A percentile compares a stretch with the other conserved stretches of the same genome.
These are phyloP conservation scores for Volvox reticuliferus DNA, from an alignment of 139 green algal species.

Conservation along the genomic window DNA sequence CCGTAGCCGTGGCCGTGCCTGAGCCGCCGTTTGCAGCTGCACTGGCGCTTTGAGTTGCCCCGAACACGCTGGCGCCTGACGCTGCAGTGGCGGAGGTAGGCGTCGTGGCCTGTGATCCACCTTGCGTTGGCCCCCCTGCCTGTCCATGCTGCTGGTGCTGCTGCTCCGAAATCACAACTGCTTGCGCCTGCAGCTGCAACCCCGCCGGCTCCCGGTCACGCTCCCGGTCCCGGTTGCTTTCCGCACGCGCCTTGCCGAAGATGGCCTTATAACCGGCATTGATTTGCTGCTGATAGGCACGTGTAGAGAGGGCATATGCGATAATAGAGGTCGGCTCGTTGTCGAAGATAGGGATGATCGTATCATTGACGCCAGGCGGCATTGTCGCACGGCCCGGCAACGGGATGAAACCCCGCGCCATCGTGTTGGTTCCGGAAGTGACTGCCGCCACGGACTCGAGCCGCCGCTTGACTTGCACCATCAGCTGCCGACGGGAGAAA, in stretches of 20 bases:
- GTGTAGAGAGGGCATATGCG: constrained; percentile 82
- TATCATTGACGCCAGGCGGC: constrained; percentile 65
- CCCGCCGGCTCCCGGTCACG: not conserved
- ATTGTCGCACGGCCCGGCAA: constrained; percentile 74
- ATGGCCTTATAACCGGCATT: constrained; percentile 56
- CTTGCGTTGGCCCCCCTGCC: not conserved
- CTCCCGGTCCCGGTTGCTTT: not conserved
- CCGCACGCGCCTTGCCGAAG: constrained; percentile 5
- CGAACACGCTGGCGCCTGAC: not conserved
- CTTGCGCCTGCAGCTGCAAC: not conserved
- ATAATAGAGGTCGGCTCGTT: constrained; percentile 87
- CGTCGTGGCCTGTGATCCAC: not conserved
- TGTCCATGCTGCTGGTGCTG: not conserved
- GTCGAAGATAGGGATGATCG: constrained; percentile 70
- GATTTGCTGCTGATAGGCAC: constrained; percentile 75
- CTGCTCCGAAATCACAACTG: not conserved
- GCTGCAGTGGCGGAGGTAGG: not conserved
- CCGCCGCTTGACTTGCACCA: not conserved
- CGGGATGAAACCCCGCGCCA: constrained; percentile 54
- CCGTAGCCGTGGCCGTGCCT: too few species aligned
- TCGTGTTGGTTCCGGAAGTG: not conserved
- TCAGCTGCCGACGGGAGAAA: constrained; percentile 16
- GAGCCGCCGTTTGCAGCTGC: not conserved
- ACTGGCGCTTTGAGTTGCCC: not conserved
- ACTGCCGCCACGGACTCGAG: constrained; percentile 9